These are phyloP conservation scores for Ashbya aceris DNA, from an alignment of 1,139 yeast genomes.

Conservation along the genomic window DNA sequence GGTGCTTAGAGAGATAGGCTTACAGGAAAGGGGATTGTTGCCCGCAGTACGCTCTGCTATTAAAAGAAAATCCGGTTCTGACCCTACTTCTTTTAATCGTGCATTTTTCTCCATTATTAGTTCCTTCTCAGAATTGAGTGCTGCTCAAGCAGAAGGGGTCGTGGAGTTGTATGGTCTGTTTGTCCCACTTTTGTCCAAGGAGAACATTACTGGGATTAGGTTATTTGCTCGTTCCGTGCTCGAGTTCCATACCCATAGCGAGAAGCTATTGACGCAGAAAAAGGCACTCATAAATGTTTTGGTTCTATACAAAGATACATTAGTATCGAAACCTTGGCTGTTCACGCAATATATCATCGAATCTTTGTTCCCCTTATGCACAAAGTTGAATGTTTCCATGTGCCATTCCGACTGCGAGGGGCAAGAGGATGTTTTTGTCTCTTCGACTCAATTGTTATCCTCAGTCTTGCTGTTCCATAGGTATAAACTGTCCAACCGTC, in stretches of 20 bases:
- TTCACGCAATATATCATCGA: slow-evolving; percentile 66
- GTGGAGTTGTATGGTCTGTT: slow-evolving; percentile 18
- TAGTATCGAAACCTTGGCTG: slow-evolving; percentile 47
- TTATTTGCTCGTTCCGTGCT: slow-evolving; percentile 26
- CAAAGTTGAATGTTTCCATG: slow-evolving; percentile 27
- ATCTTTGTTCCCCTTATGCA: slow-evolving; percentile 30
- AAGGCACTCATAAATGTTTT: slow-evolving; percentile 13
- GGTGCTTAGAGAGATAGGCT: slow-evolving; percentile 22
- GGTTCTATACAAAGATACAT: slow-evolving; percentile 31
- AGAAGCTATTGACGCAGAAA: slow-evolving; percentile 4
- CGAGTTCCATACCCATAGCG: slow-evolving; percentile 16
- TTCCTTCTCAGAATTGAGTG: slow-evolving; percentile 12
- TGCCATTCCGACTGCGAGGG: slow-evolving; percentile 1
- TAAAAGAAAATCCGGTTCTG: slow-evolving; percentile 6
- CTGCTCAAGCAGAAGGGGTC: slow-evolving; percentile 10
- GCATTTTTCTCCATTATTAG: slow-evolving; percentile 15
- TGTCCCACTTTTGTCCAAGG: slow-evolving; percentile 17
- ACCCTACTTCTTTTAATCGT: slow-evolving; percentile 15
- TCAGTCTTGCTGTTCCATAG: slow-evolving; percentile 58
- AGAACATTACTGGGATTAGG: slow-evolving; percentile 14
- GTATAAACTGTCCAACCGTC: slow-evolving; percentile 58
- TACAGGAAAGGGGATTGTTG: slow-evolving; percentile 9
- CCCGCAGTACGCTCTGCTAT: slow-evolving; percentile 14
- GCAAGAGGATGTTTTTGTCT: slow-evolving; percentile 30
- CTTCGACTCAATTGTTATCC: slow-evolving; percentile 41